Evolutionary conservation across 148 eudicot species (phyloP).

Genomic region (Hydrangea macrophylla): DNA sequence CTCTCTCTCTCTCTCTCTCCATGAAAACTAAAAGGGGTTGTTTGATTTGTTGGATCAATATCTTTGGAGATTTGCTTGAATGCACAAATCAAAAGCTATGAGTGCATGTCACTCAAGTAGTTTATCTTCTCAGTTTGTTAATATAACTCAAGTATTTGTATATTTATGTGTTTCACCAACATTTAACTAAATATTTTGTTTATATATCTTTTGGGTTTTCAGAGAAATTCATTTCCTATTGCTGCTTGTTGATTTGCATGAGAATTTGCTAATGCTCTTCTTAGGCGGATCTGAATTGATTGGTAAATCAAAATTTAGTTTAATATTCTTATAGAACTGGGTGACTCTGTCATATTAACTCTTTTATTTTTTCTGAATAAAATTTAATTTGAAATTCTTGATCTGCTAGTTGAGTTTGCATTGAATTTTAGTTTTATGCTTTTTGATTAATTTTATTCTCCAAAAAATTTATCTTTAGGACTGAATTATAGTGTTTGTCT

Average conservation of each 20-base stretch:
- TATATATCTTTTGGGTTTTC: no score
- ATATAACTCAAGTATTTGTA: neutral
- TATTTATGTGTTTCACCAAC: neutral
- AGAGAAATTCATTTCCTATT: neutral
- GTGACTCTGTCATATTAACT: neutral
- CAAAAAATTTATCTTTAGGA: no score
- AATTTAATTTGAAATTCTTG: neutral
- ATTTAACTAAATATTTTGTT: no score
- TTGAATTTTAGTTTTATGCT: no score
- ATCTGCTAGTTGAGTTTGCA: neutral
- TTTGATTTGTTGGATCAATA: constrained; percentile 6
- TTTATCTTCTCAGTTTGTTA: neutral
- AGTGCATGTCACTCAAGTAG: constrained; percentile 65
- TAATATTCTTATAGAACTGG: neutral
- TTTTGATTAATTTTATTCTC: no score
- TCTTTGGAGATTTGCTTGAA: constrained; percentile 74
- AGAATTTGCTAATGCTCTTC: neutral
- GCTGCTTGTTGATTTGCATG: neutral
- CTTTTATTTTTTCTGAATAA: constrained; percentile 1
- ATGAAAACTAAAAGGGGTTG: neutral
- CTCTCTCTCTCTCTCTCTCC: no score
- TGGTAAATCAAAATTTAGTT: neutral
- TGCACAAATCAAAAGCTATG: constrained; percentile 71
- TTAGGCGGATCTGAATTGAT: neutral
- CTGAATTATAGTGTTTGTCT: no score